These are phyloP conservation scores for Stylonectria norvegica DNA, from an alignment of 2,329 filamentous ascomycete species.

Conservation along the genomic window DNA sequence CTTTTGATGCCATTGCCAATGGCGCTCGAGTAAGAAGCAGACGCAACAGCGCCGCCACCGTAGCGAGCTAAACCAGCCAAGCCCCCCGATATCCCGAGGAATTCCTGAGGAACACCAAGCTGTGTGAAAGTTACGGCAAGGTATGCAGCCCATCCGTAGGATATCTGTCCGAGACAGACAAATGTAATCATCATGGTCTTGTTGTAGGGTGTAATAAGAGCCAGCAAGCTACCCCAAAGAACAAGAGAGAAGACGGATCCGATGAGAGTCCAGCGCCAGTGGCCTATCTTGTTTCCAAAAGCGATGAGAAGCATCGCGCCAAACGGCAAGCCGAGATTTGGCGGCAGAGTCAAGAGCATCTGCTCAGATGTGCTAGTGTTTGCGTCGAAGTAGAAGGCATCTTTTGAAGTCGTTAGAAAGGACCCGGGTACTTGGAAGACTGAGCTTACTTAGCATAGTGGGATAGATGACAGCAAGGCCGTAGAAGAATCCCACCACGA, in stretches of 20 bases:
- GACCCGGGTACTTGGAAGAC: too few relatives aligned
- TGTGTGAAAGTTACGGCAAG: slow-evolving; percentile 47
- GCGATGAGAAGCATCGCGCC: slow-evolving; percentile 40
- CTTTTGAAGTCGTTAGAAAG: slow-evolving; percentile 49
- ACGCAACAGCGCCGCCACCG: slow-evolving; percentile 40
- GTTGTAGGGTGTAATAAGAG: slow-evolving; percentile 39
- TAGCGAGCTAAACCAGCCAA: slow-evolving; percentile 39
- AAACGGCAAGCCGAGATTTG: slow-evolving; percentile 43
- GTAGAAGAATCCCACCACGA: slow-evolving; percentile 27
- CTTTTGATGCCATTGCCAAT: slow-evolving; percentile 30
- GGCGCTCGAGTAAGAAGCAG: slow-evolving; percentile 40
- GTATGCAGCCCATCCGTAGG: slow-evolving; percentile 47
- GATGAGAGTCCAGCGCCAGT: slow-evolving; percentile 47
- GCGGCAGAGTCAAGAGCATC: slow-evolving; percentile 36
- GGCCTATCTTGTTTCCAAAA: slow-evolving; percentile 40
- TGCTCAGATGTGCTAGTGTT: slow-evolving; percentile 10
- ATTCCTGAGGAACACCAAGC: slow-evolving; percentile 45
- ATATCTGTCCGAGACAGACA: slow-evolving; percentile 41
- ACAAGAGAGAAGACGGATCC: slow-evolving; percentile 44
- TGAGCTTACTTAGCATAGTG: neutral
- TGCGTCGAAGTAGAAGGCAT: slow-evolving; percentile 25
- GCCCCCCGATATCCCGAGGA: slow-evolving; percentile 35
- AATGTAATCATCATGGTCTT: slow-evolving; percentile 46
- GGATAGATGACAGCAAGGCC: neutral
- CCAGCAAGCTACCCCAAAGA: slow-evolving; percentile 43